Conservation (phyloP, 352 stramenopile species). For the Phytophthora tubulina region DNA sequence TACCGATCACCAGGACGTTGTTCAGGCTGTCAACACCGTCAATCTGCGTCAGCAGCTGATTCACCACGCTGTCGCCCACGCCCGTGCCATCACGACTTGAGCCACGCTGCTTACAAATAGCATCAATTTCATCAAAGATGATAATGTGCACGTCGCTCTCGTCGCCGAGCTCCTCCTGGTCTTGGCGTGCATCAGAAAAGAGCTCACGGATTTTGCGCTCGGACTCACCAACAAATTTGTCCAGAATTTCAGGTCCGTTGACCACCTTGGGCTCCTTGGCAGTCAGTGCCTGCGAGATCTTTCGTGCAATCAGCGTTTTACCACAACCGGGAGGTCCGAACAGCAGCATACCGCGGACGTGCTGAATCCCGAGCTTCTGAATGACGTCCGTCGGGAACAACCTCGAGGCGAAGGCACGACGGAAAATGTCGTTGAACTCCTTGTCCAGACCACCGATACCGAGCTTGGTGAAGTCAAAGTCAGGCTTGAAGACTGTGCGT, state of each 20-base stretch:
- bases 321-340: constrained; percentile 91
- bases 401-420: constrained; percentile 97
- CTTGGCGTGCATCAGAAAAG: constrained; percentile 95
- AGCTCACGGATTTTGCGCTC: constrained; percentile 99
- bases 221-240: constrained; percentile 99
- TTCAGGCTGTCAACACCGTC: constrained; percentile 99
- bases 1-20: constrained; percentile 99
- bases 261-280: constrained; percentile 97
- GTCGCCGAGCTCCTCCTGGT: constrained; percentile 94
- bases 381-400: constrained; percentile 97
- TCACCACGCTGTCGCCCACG: constrained; percentile 98
- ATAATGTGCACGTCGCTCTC: constrained; percentile 99
- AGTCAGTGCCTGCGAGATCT: constrained; percentile 98
- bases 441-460: constrained; percentile 98
- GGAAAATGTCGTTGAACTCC: constrained; percentile 99
- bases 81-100: constrained; percentile 94
- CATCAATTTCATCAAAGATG: constrained; percentile 99
- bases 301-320: constrained; percentile 98
- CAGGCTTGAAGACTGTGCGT: constrained; percentile 93
- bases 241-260: constrained; percentile 99
- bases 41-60: constrained; percentile 99
- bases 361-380: constrained; percentile 98
- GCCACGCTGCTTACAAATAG: constrained; percentile 98
- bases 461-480: constrained; percentile 99
- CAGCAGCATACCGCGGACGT: constrained; percentile 95